Evolutionary conservation across 805 yeast genomes (phyloP).

Genomic region (Maudiozyma barnettii): DNA sequence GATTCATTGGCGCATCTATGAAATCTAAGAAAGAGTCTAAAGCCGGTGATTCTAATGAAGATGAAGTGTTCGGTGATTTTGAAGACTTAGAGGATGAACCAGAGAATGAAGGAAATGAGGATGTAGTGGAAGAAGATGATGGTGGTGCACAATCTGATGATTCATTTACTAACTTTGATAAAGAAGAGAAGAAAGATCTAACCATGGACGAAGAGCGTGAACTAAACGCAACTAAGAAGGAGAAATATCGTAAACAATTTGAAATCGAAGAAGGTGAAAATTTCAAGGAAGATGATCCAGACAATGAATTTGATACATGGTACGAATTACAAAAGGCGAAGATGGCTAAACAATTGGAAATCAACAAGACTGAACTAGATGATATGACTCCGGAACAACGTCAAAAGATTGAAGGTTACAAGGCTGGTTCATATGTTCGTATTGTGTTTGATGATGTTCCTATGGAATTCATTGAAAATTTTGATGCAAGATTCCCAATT

Average conservation of each 20-base stretch:
- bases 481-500: conserved; percentile 77
- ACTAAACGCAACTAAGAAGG: conserved; percentile 81
- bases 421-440: conserved; percentile 91
- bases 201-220: conserved; percentile 69
- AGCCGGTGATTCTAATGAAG: conserved; percentile 35
- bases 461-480: conserved; percentile 80
- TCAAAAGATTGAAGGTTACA: conserved; percentile 76
- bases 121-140: conserved; percentile 8
- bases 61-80: conserved; percentile 47
- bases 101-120: conserved; percentile 3
- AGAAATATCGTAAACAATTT: conserved; percentile 76
- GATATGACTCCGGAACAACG: conserved; percentile 70
- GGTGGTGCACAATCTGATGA: conserved; percentile 31
- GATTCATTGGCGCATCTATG: conserved; percentile 26
- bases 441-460: conserved; percentile 76
- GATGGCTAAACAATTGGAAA: conserved; percentile 91
- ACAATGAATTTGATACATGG: conserved; percentile 89
- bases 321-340: conserved; percentile 94
- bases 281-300: conserved; percentile 72
- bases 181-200: conserved; percentile 32
- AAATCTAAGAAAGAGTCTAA: conserved; percentile 25
- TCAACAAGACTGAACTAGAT: conserved; percentile 72
- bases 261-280: conserved; percentile 60
- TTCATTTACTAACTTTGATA: conserved; percentile 35
- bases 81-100: conserved; percentile 35